phyloP scores from a whole-genome alignment of 345 rosid species.

The Pistacia vera region DNA sequence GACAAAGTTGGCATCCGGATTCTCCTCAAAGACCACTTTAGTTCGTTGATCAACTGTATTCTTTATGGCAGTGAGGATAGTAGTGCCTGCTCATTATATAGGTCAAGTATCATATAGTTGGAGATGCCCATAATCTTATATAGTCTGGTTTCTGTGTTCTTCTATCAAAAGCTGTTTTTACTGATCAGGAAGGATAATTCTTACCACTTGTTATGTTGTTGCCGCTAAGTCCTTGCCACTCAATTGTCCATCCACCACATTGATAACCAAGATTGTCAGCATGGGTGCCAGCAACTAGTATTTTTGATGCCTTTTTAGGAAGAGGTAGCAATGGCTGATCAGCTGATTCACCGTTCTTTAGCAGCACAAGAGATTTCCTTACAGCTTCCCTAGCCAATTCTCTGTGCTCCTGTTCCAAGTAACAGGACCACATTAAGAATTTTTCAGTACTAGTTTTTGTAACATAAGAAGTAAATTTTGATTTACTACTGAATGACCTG shows the following conservation, averaged over 20 bases:
- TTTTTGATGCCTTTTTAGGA: constrained; percentile 52
- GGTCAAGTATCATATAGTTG: no score
- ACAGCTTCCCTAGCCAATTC: constrained; percentile 78
- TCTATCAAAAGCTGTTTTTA: no score
- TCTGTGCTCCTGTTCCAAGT: constrained; percentile 58
- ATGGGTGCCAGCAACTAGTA: constrained; percentile 66
- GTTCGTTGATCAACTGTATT: constrained; percentile 35
- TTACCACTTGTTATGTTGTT: constrained; percentile 47
- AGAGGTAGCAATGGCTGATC: constrained; percentile 57
- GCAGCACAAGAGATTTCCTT: constrained; percentile 72
- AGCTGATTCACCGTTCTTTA: constrained; percentile 56
- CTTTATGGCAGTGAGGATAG: constrained; percentile 48
- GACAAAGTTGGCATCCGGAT: constrained; percentile 38
- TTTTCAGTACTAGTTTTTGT: background rate
- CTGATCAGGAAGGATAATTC: background rate
- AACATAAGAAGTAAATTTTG: background rate
- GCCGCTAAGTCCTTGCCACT: constrained; percentile 69
- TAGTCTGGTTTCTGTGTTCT: no score
- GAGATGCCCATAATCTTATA: no score
- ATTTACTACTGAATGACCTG: constrained; percentile 27
- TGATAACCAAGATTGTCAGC: constrained; percentile 74
- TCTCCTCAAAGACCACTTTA: constrained; percentile 34
- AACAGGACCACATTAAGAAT: background rate
- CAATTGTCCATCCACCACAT: constrained; percentile 76
- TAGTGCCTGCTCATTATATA: constrained; percentile 40